Conservation (phyloP, 192 early-diverging fungal genomes). For the Coemansia sp. region DNA sequence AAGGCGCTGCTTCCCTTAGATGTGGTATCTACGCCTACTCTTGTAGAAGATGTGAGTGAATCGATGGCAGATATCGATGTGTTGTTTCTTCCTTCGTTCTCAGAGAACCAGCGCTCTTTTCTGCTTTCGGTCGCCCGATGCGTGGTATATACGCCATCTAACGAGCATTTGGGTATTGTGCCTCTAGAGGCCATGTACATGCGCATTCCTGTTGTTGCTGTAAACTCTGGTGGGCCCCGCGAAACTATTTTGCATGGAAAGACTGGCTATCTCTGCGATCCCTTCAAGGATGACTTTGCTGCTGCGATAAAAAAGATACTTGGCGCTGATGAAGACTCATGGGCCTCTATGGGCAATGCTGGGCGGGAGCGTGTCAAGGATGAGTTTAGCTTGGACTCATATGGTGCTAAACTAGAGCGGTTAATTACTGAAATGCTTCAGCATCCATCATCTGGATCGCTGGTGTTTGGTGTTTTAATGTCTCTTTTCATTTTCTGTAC, state of each 20-base stretch:
- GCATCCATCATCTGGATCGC: constrained; percentile 21
- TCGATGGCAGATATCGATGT: constrained; percentile 59
- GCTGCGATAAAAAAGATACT: constrained; percentile 60
- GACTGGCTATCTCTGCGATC: constrained; percentile 77
- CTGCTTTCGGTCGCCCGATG: constrained; percentile 63
- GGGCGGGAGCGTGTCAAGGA: constrained; percentile 63
- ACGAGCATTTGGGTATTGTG: constrained; percentile 98
- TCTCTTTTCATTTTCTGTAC: constrained; percentile 36
- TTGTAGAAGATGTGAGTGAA: constrained; percentile 3
- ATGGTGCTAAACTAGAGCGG: constrained; percentile 67
- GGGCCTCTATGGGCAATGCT: constrained; percentile 60
- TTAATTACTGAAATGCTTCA: constrained; percentile 54
- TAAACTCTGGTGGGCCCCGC: constrained; percentile 79
- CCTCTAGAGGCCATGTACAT: constrained; percentile 96
- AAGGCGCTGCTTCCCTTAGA: constrained; percentile 21
- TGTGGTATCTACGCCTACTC: constrained; percentile 10
- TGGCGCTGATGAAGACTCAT: constrained; percentile 17
- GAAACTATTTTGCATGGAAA: constrained; percentile 72
- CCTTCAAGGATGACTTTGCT: constrained; percentile 63
- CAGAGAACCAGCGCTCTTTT: constrained; percentile 72
- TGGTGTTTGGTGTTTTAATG: constrained; percentile 36
- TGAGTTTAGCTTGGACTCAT: constrained; percentile 65
- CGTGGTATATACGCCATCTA: constrained; percentile 86
- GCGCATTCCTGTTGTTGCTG: constrained; percentile 82
- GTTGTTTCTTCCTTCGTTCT: constrained; percentile 87